Percentiles rank a stretch among this genome's conserved stretches.
These are phyloP conservation scores for Panus rudis DNA, from an alignment of 768 basidiomycete species.

Conservation along the genomic window DNA sequence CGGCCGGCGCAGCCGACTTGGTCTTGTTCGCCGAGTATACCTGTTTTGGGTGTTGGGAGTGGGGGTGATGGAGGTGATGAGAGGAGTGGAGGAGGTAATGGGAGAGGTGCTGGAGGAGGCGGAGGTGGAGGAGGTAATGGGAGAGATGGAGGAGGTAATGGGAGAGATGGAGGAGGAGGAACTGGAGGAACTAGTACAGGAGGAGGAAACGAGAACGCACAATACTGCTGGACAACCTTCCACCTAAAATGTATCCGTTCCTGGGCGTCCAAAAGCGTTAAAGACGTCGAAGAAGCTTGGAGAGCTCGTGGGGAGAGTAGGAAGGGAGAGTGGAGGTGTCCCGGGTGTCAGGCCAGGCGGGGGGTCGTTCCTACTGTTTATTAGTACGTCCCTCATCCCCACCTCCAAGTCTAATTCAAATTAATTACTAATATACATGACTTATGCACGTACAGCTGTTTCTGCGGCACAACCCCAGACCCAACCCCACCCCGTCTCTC, in stretches of 20 bases:
- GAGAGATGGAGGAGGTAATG: slow-evolving; percentile 12
- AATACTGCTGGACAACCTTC: slow-evolving; percentile 86
- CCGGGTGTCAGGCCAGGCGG: slow-evolving; percentile 85
- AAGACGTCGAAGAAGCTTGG: slow-evolving; percentile 68
- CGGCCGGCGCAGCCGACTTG: slow-evolving; percentile 76
- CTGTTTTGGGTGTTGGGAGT: too few relatives aligned
- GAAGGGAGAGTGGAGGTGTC: slow-evolving; percentile 85
- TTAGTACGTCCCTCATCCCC: slow-evolving; percentile 37
- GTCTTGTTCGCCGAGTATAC: slow-evolving; percentile 74
- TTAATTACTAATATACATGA: background rate
- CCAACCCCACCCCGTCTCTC: slow-evolving; percentile 64
- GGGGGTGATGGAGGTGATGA: too few relatives aligned
- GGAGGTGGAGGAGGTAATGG: too few relatives aligned
- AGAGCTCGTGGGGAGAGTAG: slow-evolving; percentile 59
- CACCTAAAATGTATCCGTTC: slow-evolving; percentile 84
- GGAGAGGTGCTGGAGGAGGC: too few relatives aligned
- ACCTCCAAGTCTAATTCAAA: background rate
- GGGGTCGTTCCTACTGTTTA: slow-evolving; percentile 58
- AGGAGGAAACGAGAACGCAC: slow-evolving; percentile 23
- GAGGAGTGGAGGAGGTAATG: too few relatives aligned
- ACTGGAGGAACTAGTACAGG: slow-evolving; percentile 4
- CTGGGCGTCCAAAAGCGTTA: slow-evolving; percentile 82
- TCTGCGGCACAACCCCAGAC: slow-evolving; percentile 69
- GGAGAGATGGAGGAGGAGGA: slow-evolving; percentile 9
- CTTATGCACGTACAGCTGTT: slow-evolving; percentile 52